Evolutionary conservation across 331 rosid genomes (phyloP), one percentile per base, ranked within the genome.

Genomic region (Saraca asoca): DNA sequence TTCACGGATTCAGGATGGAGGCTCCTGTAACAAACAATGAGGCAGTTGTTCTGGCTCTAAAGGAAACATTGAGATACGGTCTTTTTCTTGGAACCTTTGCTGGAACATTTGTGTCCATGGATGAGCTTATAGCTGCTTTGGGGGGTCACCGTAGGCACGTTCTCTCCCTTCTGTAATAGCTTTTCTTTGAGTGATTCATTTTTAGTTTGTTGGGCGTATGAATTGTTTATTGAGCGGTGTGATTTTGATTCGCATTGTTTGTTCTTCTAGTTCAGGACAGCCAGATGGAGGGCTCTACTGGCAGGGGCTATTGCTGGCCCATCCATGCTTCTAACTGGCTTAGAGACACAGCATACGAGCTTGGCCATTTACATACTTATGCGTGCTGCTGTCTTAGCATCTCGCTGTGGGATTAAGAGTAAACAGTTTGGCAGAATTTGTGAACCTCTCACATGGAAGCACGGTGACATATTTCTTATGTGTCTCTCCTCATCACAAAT

Each of bases 281-380:
- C 87, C 9, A 85, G 67, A 64, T 94, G 99, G 99, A 85, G 99
- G 82, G 88, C 97, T 80, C 58, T 94, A 58, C 15, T 82, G 35
- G 99, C 97, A 14, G 99, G 99, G 72, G 96, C 88, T 3, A 72
- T 90, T 68, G 97, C 99, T 11, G 99, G 97, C 58, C 87, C 91
- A 0, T 94, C 96, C 4, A 86, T 94, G 84, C 96, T 94, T 60
- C 85, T 90, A 59, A 90, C 95, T 1, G 97, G 99, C 19, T 73
- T 85, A 19, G 79, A 86, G 68, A 83, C 95, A 1, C 96, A 90
- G 67, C 99, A 88, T 76, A 86, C 82, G 24, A 88, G 93, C 78
- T 89, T 90, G 85, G 93, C 96, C 18, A 80, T 94, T 48, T 94
- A 94, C 80, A 90, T 94, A 71, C 82, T 94, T 43, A 85, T 88